phyloP scores from a whole-genome alignment of 2,329 filamentous ascomycete genomes.

The Mycosphaerella sp. region DNA sequence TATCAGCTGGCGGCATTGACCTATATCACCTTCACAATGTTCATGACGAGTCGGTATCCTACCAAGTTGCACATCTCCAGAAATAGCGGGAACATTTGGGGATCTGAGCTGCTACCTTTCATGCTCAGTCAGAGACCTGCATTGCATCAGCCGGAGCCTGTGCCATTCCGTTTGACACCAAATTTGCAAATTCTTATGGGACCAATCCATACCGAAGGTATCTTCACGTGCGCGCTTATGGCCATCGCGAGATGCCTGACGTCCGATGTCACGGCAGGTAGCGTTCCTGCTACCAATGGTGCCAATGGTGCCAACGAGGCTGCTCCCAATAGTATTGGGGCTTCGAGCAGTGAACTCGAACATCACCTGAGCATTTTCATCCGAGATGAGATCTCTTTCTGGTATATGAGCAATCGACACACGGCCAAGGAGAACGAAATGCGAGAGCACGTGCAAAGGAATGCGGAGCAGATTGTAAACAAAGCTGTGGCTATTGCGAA shows the following conservation, averaged over 20 bases:
- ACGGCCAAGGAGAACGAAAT: conserved; percentile 59
- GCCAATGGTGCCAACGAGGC: conserved; percentile 12
- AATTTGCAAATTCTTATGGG: conserved; percentile 96
- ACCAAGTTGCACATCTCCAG: conserved; percentile 92
- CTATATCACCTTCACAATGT: conserved; percentile 98
- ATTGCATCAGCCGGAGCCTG: conserved; percentile 91
- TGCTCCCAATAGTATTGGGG: conserved; percentile 4
- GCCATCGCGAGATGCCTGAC: conserved; percentile 90
- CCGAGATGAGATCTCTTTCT: conserved; percentile 95
- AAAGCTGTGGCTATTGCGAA: conserved; percentile 75
- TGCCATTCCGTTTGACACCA: conserved; percentile 94
- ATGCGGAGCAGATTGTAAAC: conserved; percentile 88
- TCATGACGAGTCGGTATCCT: conserved; percentile 92
- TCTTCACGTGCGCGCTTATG: conserved; percentile 94
- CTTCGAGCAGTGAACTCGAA: conserved; percentile 62
- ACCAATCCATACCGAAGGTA: conserved; percentile 88
- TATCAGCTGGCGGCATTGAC: conserved; percentile 93
- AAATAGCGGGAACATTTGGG: conserved; percentile 88
- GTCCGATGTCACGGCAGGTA: conserved; percentile 52
- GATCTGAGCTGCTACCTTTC: conserved; percentile 83
- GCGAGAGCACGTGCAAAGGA: conserved; percentile 72
- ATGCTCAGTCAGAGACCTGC: conserved; percentile 79
- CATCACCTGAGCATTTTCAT: conserved; percentile 93
- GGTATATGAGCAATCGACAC: conserved; percentile 79
- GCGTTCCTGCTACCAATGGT: conserved; percentile 16